Evolutionary conservation across 768 basidiomycete species (phyloP).

Genomic region (Coprinopsis sp.): DNA sequence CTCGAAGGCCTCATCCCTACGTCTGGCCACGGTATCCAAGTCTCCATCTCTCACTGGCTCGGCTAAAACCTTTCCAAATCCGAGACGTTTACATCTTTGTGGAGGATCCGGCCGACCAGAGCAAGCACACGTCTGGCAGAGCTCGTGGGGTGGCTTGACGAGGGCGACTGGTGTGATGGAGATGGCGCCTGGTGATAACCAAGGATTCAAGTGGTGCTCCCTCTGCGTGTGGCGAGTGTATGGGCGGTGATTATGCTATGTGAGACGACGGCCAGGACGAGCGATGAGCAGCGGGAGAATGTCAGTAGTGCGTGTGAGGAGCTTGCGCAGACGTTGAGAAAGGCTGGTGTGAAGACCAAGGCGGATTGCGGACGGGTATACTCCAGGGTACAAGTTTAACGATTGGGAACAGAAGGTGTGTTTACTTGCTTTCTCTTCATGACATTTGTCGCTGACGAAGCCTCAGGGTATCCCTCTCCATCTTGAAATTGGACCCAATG

Average conservation of each 20-base stretch:
- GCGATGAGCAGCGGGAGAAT: constrained; percentile 56
- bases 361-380: constrained; percentile 96
- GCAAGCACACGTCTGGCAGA: constrained; percentile 90
- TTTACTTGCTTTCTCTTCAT: constrained; percentile 1
- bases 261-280: constrained; percentile 85
- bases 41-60: constrained; percentile 94
- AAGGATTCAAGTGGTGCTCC: constrained; percentile 93
- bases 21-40: constrained; percentile 96
- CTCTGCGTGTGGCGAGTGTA: constrained; percentile 91
- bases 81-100: constrained; percentile 98
- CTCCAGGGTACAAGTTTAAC: constrained; percentile 98
- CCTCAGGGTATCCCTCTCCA: constrained; percentile 98
- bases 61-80: constrained; percentile 97
- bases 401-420: constrained; percentile 97
- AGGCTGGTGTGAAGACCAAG: constrained; percentile 73
- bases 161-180: constrained; percentile 97
- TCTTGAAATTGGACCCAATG: constrained; percentile 94
- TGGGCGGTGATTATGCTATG: constrained; percentile 92
- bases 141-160: constrained; percentile 98
- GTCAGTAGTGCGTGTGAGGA: constrained; percentile 79
- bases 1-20: constrained; percentile 97
- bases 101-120: constrained; percentile 77
- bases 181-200: constrained; percentile 98
- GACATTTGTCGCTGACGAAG: constrained; percentile 2
- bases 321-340: constrained; percentile 68